A percentile compares a stretch with the other conserved stretches of the same genome.
Conservation (phyloP, 139 green algal species). For the Chlamydomonas applanata region DNA sequence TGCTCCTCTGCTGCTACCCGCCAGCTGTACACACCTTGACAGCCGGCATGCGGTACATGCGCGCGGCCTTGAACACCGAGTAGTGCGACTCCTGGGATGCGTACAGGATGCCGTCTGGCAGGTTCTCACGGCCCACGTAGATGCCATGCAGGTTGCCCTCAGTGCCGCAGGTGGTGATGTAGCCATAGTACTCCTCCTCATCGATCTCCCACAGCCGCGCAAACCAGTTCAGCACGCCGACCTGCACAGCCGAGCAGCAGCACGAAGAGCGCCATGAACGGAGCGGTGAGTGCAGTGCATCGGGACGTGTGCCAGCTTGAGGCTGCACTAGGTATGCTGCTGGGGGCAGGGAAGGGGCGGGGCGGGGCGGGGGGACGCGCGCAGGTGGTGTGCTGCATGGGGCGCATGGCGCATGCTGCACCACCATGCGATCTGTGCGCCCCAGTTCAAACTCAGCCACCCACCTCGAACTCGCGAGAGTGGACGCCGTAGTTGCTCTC, state of each 20-base stretch:
- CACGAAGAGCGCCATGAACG: no score
- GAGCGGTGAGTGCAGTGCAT: no score
- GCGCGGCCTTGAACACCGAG: conserved; percentile 93
- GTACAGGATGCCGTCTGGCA: conserved; percentile 89
- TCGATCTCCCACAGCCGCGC: conserved; percentile 94
- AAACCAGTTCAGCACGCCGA: conserved; percentile 97
- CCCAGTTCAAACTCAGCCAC: no score
- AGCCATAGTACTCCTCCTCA: conserved; percentile 92
- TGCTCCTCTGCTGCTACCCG: no score
- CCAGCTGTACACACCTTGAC: conserved; percentile 76
- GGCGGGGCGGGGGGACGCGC: no score
- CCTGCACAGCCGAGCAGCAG: conserved; percentile 36
- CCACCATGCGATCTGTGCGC: no score
- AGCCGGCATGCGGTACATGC: conserved; percentile 95
- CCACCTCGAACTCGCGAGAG: conserved; percentile 48
- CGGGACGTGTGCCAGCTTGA: no score
- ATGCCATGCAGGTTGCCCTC: conserved; percentile 98
- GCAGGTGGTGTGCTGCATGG: no score
- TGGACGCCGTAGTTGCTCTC: conserved; percentile 95
- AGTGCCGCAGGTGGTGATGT: conserved; percentile 98
- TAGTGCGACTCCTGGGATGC: conserved; percentile 92
- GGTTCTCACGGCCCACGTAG: conserved; percentile 80
- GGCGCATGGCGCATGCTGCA: no score
- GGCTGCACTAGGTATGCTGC: no score
- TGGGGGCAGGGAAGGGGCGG: no score